Base-by-base conservation (phyloP, 352 stramenopile genomes). In the Phytophthora foliorum region DNA sequence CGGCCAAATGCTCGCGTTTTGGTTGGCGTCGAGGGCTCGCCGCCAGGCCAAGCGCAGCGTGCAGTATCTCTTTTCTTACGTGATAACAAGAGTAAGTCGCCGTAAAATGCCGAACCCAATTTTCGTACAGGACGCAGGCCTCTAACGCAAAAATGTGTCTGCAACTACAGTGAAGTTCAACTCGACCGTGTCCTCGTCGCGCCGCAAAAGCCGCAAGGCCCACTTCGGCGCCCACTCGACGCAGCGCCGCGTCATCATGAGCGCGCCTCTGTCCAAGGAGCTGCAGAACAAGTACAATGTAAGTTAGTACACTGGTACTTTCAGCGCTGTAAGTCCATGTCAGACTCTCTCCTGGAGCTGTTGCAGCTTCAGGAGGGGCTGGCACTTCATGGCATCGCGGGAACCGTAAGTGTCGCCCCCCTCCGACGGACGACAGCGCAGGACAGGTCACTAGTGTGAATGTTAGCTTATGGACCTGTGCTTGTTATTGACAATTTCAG, bases 221-320 rank as follows among this genome's bases (percentile, higher is more conserved):
- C 98, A 99, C 89, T 99, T 99, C 85, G 86, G 88, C 69, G 93
- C 98, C 60, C 95, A 99, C 84, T 99, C 97, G 78, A 97, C 96
- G 64, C 89, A 93, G 57, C 94, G 98, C 71, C 89, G 97, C 78
- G 96, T 97, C 76, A 81, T 99, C 56, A 99, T 99, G 98, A 98
- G 91, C 71, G 94, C 97, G 59, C 93, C 93, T 75, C 87, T 99
- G 65, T 99, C 93, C 69, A 99, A 99, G 95, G 98, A 99, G 82
- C 87, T 99, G 58, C 97, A 99, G 88, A 97, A 97, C 74, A 98
- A 99, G 94, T 98, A 99, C 86, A 98, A 98, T 90, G 98, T 98
- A 95, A 96, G 90, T 96, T 91, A 92, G 82, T 92, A 80, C 85
- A 89, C 81, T 88, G 81, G 65, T 86, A 91, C 84, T 93, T 91